A percentile compares a stretch with the other conserved stretches of the same genome.
phyloP scores from a whole-genome alignment of 768 basidiomycete species.

The Collybiopsis luxurians region DNA sequence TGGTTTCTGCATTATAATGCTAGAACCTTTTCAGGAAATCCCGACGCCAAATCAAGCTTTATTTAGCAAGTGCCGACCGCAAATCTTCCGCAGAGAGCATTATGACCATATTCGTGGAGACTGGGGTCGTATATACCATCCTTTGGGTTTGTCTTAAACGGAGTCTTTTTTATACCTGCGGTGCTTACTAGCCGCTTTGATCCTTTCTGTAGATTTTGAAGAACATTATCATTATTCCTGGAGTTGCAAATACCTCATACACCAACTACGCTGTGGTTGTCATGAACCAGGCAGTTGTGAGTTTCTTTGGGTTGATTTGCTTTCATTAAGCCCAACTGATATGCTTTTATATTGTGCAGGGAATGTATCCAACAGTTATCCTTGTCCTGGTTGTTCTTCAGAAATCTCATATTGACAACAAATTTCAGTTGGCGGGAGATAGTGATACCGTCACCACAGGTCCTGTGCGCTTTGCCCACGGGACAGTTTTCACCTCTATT shows the following conservation, averaged over 20 bases:
- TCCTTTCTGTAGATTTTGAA: not conserved
- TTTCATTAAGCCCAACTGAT: not conserved
- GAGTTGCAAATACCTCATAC: not conserved
- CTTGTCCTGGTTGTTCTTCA: conserved; percentile 7
- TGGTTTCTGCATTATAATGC: not conserved
- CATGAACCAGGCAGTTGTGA: not conserved
- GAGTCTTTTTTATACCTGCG: not conserved
- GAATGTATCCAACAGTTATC: conserved; percentile 11
- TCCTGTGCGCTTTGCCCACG: not conserved
- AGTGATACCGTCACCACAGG: not conserved
- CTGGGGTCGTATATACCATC: not conserved
- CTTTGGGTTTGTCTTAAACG: not conserved
- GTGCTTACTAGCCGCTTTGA: not conserved
- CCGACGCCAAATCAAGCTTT: not conserved
- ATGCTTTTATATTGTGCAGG: not conserved
- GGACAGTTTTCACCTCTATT: not conserved
- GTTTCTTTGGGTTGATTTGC: not conserved
- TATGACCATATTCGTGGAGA: not conserved
- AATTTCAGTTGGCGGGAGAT: not conserved
- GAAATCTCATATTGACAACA: conserved; percentile 7
- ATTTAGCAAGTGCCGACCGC: not conserved
- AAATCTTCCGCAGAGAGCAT: not conserved
- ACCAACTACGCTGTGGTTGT: not conserved
- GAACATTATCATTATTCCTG: not conserved
- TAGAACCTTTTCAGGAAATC: not conserved